A percentile compares a stretch with the other conserved stretches of the same genome.
Evolutionary conservation across 169 alveolate species (phyloP).

Genomic region (Cryptosporidium ubiquitum): DNA sequence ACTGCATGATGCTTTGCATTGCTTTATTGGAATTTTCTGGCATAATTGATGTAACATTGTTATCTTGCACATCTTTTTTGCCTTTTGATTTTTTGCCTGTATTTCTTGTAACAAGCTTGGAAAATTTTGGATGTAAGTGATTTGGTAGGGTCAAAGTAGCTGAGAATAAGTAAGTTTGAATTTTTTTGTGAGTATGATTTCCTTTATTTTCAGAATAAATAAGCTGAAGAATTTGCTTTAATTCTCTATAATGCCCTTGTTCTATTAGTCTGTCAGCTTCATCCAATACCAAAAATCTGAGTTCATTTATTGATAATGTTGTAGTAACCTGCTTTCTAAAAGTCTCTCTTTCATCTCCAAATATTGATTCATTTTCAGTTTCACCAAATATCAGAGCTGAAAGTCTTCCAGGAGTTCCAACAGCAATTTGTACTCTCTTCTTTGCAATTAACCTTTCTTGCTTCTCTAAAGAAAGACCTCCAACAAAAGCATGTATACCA

Average conservation of each 20-base stretch:
- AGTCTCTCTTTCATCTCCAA: background rate
- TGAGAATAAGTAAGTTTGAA: conserved; percentile 58
- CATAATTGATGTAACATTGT: background rate
- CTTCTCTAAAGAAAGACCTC: conserved; percentile 85
- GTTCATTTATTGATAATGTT: conserved; percentile 55
- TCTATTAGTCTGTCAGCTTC: conserved; percentile 90
- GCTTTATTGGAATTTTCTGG: conserved; percentile 39
- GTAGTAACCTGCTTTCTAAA: conserved; percentile 48
- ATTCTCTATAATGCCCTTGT: conserved; percentile 82
- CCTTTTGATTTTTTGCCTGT: conserved; percentile 1
- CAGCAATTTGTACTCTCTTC: conserved; percentile 78
- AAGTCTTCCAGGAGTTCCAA: conserved; percentile 83
- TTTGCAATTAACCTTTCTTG: conserved; percentile 80
- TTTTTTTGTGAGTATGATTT: conserved; percentile 9
- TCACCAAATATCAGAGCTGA: conserved; percentile 74
- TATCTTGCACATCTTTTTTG: background rate
- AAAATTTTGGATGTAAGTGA: conserved; percentile 55
- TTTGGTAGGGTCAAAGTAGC: conserved; percentile 51
- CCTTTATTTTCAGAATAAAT: conserved; percentile 72
- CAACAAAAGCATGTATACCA: conserved; percentile 81
- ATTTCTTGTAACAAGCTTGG: conserved; percentile 19
- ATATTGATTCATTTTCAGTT: conserved; percentile 40
- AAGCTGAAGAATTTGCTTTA: conserved; percentile 79
- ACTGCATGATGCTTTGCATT: conserved; percentile 68
- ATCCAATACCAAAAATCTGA: conserved; percentile 83